phyloP scores from a whole-genome alignment of 208 protist genomes.

The Herpetomonas samuelpessoai region DNA sequence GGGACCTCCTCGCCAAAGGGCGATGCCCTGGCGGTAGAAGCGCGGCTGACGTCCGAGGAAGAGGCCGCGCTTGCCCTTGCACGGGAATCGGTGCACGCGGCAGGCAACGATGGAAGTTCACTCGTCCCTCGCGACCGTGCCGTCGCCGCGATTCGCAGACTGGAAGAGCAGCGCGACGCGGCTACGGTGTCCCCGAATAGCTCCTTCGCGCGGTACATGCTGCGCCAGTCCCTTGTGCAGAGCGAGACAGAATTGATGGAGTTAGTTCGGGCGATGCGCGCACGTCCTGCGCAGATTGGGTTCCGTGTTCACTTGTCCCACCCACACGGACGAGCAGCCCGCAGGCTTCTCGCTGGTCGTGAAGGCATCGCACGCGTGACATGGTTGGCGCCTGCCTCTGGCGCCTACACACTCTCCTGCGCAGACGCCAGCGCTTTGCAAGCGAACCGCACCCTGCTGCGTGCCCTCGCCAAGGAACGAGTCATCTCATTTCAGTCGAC shows the following conservation, averaged over 20 bases:
- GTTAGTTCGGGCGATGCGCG: conserved; percentile 61
- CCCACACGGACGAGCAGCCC: conserved; percentile 26
- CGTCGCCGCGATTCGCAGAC: conserved; percentile 22
- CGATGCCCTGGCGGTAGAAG: neutral
- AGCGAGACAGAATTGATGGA: conserved; percentile 59
- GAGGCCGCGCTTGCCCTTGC: conserved; percentile 19
- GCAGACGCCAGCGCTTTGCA: conserved; percentile 25
- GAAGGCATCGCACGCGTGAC: conserved; percentile 38
- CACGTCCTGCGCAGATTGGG: conserved; percentile 31
- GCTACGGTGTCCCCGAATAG: conserved; percentile 50
- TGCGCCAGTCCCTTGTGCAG: conserved; percentile 62
- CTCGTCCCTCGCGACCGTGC: conserved; percentile 17
- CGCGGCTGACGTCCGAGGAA: neutral
- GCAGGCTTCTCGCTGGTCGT: conserved; percentile 31
- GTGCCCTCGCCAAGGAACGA: conserved; percentile 50
- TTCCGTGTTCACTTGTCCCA: conserved; percentile 65
- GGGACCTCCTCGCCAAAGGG: neutral
- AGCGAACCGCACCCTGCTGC: conserved; percentile 54
- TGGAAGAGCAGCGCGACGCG: conserved; percentile 34
- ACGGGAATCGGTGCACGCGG: conserved; percentile 11
- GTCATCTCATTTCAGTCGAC: conserved; percentile 66
- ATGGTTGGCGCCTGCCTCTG: conserved; percentile 55
- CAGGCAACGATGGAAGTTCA: conserved; percentile 10
- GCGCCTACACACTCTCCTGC: conserved; percentile 56
- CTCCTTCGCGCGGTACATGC: conserved; percentile 81